phyloP scores from a whole-genome alignment of 495 filamentous ascomycete genomes.

The Zalerion maritima region DNA sequence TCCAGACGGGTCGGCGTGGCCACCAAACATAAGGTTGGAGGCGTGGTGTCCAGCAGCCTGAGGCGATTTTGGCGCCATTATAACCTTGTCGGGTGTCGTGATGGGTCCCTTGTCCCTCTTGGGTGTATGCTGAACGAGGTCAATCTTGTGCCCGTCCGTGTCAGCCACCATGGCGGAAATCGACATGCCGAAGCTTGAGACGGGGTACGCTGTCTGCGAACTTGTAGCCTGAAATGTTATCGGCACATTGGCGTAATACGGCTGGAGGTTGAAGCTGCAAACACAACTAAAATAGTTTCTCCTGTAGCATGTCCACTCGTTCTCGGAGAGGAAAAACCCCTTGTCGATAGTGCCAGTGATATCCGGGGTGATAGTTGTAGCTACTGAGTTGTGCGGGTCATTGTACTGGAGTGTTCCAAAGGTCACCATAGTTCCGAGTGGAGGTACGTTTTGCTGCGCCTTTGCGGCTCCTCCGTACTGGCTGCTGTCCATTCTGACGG shows the following conservation, averaged over 20 bases:
- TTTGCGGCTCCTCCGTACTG: slow-evolving; percentile 28
- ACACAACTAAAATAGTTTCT: slow-evolving; percentile 88
- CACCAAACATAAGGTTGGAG: slow-evolving; percentile 18
- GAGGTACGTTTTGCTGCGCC: slow-evolving; percentile 35
- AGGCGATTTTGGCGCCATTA: slow-evolving; percentile 51
- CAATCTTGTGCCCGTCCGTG: slow-evolving; percentile 61
- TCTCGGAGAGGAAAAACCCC: slow-evolving; percentile 75
- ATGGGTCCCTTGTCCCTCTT: slow-evolving; percentile 90
- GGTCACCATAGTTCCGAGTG: slow-evolving; percentile 41
- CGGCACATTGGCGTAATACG: slow-evolving; percentile 18
- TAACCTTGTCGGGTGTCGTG: slow-evolving; percentile 54
- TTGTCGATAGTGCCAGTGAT: slow-evolving; percentile 83
- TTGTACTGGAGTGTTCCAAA: slow-evolving; percentile 44
- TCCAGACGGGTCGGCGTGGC: slow-evolving; percentile 20
- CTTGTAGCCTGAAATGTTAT: slow-evolving; percentile 27
- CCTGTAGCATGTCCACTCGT: slow-evolving; percentile 91
- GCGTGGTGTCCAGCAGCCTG: slow-evolving; percentile 29
- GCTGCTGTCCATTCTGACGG: slow-evolving; percentile 32
- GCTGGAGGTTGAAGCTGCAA: slow-evolving; percentile 62
- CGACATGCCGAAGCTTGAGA: slow-evolving; percentile 62
- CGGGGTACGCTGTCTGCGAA: slow-evolving; percentile 27
- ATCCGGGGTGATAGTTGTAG: slow-evolving; percentile 48
- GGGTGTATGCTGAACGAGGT: slow-evolving; percentile 86
- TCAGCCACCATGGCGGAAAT: slow-evolving; percentile 80
- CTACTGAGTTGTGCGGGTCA: too few relatives aligned